These are phyloP conservation scores for Penicillium sclerotiorum DNA, from an alignment of 2,329 filamentous ascomycete species.

Conservation along the genomic window DNA sequence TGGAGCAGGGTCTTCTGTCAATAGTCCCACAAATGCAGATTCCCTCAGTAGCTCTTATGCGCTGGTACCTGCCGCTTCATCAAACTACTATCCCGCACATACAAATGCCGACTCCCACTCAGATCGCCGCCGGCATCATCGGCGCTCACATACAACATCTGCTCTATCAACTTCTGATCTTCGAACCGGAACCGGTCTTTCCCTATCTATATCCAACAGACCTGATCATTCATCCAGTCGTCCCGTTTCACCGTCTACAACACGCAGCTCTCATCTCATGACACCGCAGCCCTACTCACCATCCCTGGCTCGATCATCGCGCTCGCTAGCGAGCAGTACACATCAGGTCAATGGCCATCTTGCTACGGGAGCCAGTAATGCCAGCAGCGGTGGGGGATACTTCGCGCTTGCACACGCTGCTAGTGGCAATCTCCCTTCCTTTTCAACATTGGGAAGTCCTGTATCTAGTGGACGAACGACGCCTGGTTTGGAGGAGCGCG, in stretches of 20 bases:
- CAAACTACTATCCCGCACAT: not conserved
- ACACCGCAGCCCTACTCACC: slow-evolving; percentile 22
- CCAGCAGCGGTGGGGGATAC: slow-evolving; percentile 20
- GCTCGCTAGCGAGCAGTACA: slow-evolving; percentile 6
- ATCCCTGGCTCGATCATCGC: slow-evolving; percentile 10
- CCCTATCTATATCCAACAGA: slow-evolving; percentile 21
- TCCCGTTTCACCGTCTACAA: slow-evolving; percentile 11
- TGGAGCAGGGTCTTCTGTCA: slow-evolving; percentile 11
- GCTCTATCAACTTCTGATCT: slow-evolving; percentile 22
- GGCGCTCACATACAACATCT: slow-evolving; percentile 39
- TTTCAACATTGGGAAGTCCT: slow-evolving; percentile 14
- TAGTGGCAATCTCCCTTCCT: slow-evolving; percentile 6
- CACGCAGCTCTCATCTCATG: slow-evolving; percentile 17
- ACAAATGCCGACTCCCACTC: not conserved
- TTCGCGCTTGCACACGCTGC: slow-evolving; percentile 24
- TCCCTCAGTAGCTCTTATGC: not conserved
- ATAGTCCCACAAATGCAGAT: slow-evolving; percentile 12
- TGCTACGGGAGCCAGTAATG: not conserved
- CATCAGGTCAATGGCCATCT: not conserved
- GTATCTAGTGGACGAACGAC: slow-evolving; percentile 24
- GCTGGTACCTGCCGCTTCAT: not conserved
- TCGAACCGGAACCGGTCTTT: slow-evolving; percentile 14
- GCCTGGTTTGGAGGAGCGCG: slow-evolving; percentile 25
- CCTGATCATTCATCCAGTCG: slow-evolving; percentile 14
- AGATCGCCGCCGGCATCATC: slow-evolving; percentile 29